Evolutionary conservation across 345 rosid species (phyloP).

Genomic region (Microcos paniculata): DNA sequence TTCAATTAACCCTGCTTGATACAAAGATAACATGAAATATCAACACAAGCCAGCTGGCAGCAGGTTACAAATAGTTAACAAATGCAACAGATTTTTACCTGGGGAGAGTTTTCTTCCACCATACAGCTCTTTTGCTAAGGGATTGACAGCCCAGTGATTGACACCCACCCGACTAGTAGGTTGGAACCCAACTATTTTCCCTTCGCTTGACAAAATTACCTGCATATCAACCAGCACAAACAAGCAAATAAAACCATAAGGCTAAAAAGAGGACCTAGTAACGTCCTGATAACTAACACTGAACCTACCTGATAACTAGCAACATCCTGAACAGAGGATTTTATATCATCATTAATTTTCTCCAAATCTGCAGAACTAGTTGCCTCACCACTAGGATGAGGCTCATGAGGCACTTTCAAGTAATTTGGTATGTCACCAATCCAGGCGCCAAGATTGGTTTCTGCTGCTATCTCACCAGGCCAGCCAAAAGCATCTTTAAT

Average conservation of each 20-base stretch:
- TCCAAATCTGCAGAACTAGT: constrained; percentile 34
- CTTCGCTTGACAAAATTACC: constrained; percentile 68
- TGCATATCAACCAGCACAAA: constrained; percentile 21
- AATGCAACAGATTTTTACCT: constrained; percentile 37
- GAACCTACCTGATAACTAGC: constrained; percentile 73
- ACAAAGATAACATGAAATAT: constrained; percentile 3
- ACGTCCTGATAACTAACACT: neutral
- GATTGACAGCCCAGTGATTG: constrained; percentile 77
- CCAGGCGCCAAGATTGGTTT: constrained; percentile 50
- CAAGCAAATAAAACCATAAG: neutral
- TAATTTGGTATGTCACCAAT: constrained; percentile 66
- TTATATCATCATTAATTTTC: constrained; percentile 41
- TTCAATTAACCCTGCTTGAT: constrained; percentile 60
- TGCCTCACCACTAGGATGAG: constrained; percentile 35
- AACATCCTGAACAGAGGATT: constrained; percentile 56
- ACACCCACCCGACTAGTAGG: constrained; percentile 72
- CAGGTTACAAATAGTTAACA: neutral
- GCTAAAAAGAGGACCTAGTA: no score
- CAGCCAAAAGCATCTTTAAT: constrained; percentile 62
- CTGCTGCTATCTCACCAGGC: constrained; percentile 51
- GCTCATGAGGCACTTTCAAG: constrained; percentile 39
- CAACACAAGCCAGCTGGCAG: neutral
- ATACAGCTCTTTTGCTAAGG: constrained; percentile 70
- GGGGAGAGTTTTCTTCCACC: constrained; percentile 58
- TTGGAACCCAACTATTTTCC: constrained; percentile 72